A percentile compares a stretch with the other conserved stretches of the same genome.
These are phyloP conservation scores for Trypanosoma rangeli DNA, from an alignment of 208 protist species.

Conservation along the genomic window DNA sequence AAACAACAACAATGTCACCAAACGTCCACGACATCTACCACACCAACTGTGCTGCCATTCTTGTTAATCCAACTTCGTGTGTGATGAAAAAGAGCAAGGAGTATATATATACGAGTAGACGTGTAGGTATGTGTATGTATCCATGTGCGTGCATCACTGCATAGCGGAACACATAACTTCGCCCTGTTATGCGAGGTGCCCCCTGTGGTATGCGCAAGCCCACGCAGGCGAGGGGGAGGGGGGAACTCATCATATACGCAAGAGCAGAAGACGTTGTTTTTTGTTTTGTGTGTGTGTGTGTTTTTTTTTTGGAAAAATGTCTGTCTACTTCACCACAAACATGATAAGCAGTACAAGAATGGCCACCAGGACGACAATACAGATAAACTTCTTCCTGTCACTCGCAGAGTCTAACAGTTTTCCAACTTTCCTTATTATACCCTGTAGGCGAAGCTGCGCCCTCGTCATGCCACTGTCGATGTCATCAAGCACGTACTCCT, in stretches of 20 bases:
- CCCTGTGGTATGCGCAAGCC: neutral
- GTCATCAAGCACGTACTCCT: constrained; percentile 75
- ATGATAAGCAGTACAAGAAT: constrained; percentile 71
- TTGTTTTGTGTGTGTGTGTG: too few relatives aligned
- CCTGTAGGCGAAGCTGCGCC: constrained; percentile 67
- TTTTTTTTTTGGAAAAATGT: neutral
- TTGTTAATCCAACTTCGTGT: too few relatives aligned
- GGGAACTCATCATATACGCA: too few relatives aligned
- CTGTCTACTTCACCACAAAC: constrained; percentile 45
- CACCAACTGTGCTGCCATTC: neutral
- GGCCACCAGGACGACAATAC: constrained; percentile 71
- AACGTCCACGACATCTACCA: neutral
- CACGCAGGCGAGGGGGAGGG: neutral
- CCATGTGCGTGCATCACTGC: too few relatives aligned
- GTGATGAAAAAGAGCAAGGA: neutral
- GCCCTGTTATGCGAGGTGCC: too few relatives aligned
- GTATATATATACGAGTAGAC: neutral
- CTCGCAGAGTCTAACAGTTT: constrained; percentile 77
- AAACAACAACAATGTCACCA: neutral
- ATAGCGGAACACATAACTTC: too few relatives aligned
- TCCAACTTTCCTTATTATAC: constrained; percentile 72
- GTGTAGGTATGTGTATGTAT: neutral
- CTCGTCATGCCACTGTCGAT: constrained; percentile 75
- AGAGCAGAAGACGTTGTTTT: too few relatives aligned
- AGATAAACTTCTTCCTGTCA: constrained; percentile 77